Evolutionary conservation across 140 eudicot species (phyloP).

Genomic region (Ambrosia hybrid): DNA sequence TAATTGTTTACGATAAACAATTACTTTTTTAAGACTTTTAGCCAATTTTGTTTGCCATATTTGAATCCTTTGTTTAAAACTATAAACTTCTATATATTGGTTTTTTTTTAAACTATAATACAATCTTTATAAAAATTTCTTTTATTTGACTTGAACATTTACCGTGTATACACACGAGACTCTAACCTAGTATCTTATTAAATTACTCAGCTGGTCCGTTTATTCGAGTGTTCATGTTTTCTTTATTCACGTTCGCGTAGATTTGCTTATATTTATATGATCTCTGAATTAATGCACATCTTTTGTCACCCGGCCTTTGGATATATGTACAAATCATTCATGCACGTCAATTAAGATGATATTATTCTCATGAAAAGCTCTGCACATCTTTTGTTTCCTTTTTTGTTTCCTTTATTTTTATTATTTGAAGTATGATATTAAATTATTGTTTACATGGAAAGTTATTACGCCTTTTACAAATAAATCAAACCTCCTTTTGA

Average conservation of each 20-base stretch:
- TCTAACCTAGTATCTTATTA: not conserved
- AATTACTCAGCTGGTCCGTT: not conserved
- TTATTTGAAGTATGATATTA: not conserved
- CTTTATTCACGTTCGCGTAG: not conserved
- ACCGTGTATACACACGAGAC: no score
- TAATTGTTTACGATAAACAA: no score
- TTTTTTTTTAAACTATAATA: no score
- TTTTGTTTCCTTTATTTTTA: not conserved
- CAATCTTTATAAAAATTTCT: no score
- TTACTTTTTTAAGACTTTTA: no score
- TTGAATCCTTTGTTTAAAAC: no score
- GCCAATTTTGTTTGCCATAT: no score
- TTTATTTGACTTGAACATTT: no score
- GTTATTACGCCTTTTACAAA: not conserved
- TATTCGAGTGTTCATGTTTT: not conserved
- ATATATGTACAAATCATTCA: not conserved
- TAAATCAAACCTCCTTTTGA: not conserved
- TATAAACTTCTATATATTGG: no score
- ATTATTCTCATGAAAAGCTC: slow-evolving; percentile 21
- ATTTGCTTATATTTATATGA: not conserved
- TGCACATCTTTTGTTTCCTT: slow-evolving; percentile 15
- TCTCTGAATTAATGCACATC: slow-evolving; percentile 8
- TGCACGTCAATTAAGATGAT: slow-evolving; percentile 23
- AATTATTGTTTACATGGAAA: not conserved
- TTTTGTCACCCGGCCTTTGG: slow-evolving; percentile 10